Evolutionary conservation across 768 basidiomycete species (phyloP).

Genomic region (Lentinula sp.): DNA sequence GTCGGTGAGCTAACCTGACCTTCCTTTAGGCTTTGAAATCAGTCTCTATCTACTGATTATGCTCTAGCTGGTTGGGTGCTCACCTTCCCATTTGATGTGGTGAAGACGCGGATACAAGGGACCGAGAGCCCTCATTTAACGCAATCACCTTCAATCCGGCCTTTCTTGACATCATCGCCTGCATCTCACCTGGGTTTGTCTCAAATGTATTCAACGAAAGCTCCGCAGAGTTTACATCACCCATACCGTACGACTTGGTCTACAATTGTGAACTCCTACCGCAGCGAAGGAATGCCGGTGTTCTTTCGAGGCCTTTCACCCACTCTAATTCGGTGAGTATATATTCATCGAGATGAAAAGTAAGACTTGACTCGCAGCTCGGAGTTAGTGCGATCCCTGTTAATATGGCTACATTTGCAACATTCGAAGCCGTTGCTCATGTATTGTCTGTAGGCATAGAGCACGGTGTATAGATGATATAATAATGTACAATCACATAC

Average conservation of each 20-base stretch:
- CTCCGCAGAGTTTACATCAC: conserved; percentile 19
- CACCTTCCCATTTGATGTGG: conserved; percentile 85
- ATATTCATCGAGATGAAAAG: background rate
- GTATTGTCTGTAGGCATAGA: conserved; percentile 13
- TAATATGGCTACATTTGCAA: conserved; percentile 79
- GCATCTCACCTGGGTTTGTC: conserved; percentile 10
- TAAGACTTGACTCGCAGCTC: background rate
- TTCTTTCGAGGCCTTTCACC: conserved; percentile 77
- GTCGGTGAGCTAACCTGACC: conserved; percentile 28
- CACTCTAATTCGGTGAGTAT: conserved; percentile 68
- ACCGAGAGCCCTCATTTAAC: background rate
- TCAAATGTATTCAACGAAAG: conserved; percentile 3
- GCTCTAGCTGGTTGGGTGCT: conserved; percentile 59
- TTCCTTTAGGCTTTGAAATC: background rate
- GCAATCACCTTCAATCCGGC: background rate
- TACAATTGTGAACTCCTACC: conserved; percentile 55
- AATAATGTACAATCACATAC: too few relatives aligned
- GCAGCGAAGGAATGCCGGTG: conserved; percentile 57
- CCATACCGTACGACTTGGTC: conserved; percentile 57
- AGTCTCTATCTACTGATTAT: background rate
- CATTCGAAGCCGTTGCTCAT: conserved; percentile 59
- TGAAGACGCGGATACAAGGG: conserved; percentile 86
- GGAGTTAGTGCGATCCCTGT: conserved; percentile 65
- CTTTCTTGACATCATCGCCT: background rate
- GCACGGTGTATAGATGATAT: background rate